These are phyloP conservation scores for Isoetes taiwanensis DNA, from an alignment of 75 land plant species.

Conservation along the genomic window DNA sequence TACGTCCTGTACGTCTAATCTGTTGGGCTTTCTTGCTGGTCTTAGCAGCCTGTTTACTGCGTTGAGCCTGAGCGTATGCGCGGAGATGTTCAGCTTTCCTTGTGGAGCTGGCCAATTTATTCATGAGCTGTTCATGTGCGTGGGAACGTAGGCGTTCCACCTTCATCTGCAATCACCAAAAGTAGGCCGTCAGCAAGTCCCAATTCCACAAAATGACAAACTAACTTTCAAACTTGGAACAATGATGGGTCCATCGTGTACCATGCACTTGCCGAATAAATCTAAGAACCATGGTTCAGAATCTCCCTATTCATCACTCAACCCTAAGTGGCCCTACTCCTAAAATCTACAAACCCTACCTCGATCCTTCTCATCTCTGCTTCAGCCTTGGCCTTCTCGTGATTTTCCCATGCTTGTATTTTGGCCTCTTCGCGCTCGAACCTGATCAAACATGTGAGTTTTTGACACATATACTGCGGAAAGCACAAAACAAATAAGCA, in stretches of 20 bases:
- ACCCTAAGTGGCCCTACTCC: background rate
- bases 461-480: too few relatives aligned
- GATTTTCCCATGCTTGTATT: conserved; percentile 90
- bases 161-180: conserved; percentile 45
- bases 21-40: conserved; percentile 28
- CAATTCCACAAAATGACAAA: background rate
- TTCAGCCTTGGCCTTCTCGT: conserved; percentile 95
- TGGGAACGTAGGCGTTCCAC: conserved; percentile 72
- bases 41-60: conserved; percentile 43
- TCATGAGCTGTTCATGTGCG: conserved; percentile 71
- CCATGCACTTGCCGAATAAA: background rate
- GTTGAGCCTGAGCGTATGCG: conserved; percentile 46
- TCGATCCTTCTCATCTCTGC: conserved; percentile 74
- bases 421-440: conserved; percentile 74
- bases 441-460: too few relatives aligned
- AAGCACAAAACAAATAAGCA: background rate
- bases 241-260: too few relatives aligned
- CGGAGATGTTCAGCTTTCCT: conserved; percentile 77
- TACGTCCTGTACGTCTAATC: conserved; percentile 16
- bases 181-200: background rate
- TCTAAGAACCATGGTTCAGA: background rate
- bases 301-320: too few relatives aligned
- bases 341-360: conserved; percentile 21
- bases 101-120: conserved; percentile 54
- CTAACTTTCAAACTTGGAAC: too few relatives aligned